Percentiles rank a stretch among this genome's conserved stretches.
Evolutionary conservation across 2,329 filamentous ascomycete species (phyloP).

Genomic region (Alternaria sp.): DNA sequence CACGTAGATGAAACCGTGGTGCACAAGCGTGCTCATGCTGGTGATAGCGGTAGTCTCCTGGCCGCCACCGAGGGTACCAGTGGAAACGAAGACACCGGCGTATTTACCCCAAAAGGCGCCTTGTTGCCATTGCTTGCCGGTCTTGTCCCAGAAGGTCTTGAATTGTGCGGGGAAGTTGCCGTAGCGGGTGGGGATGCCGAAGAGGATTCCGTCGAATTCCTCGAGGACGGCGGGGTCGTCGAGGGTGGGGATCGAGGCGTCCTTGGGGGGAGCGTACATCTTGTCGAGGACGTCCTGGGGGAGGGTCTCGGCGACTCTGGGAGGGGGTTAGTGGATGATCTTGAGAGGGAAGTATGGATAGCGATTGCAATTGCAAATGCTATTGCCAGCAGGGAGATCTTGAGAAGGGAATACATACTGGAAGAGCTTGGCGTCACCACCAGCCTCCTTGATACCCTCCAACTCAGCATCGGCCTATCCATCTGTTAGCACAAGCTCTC

Average conservation of each 20-base stretch:
- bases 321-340: neutral
- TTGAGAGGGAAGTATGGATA: too few relatives aligned
- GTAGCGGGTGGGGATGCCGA: constrained; percentile 94
- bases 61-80: constrained; percentile 81
- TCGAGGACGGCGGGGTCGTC: constrained; percentile 68
- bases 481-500: neutral
- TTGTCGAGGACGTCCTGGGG: constrained; percentile 80
- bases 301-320: constrained; percentile 83
- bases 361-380: too few relatives aligned
- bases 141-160: constrained; percentile 92
- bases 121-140: constrained; percentile 79
- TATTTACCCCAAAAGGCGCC: constrained; percentile 87
- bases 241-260: constrained; percentile 67
- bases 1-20: constrained; percentile 97
- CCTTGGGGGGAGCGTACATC: constrained; percentile 88
- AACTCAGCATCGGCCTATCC: constrained; percentile 86
- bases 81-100: constrained; percentile 88
- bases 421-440: constrained; percentile 80
- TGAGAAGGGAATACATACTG: constrained; percentile 62
- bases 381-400: neutral
- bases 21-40: constrained; percentile 82
- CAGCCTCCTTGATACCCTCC: constrained; percentile 85
- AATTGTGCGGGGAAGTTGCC: constrained; percentile 97
- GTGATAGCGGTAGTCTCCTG: constrained; percentile 88
- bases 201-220: constrained; percentile 84